A percentile compares a stretch with the other conserved stretches of the same genome.
Evolutionary conservation across 345 rosid species (phyloP).

Genomic region (Trapa incisa): DNA sequence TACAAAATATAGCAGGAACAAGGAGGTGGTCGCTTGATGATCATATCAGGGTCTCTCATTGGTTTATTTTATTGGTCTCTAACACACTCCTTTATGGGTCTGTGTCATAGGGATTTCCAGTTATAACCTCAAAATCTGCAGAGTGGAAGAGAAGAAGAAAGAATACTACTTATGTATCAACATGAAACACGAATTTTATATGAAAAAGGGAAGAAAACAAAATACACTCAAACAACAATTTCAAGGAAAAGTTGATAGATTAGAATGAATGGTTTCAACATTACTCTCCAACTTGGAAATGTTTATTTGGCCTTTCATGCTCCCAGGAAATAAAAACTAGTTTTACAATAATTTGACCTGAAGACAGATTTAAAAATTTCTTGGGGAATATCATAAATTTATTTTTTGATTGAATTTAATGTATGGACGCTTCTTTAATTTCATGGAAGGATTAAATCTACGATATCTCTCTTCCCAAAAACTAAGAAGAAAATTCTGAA

Average conservation of each 20-base stretch:
- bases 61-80: conserved; percentile 8
- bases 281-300: too few species aligned
- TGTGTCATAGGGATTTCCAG: background rate
- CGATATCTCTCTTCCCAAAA: too few species aligned
- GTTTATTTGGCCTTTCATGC: background rate
- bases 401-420: background rate
- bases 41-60: conserved; percentile 57
- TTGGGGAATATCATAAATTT: background rate
- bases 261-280: background rate
- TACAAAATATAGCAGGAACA: conserved; percentile 22
- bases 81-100: conserved; percentile 2
- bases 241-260: background rate
- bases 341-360: background rate
- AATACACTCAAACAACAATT: conserved; percentile 53
- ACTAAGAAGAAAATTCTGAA: too few species aligned
- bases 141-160: background rate
- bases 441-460: too few species aligned
- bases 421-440: background rate
- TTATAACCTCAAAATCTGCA: conserved; percentile 13
- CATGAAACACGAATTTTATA: background rate
- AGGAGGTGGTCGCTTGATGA: conserved; percentile 14
- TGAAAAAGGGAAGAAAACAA: background rate
- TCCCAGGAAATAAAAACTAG: background rate
- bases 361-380: background rate
- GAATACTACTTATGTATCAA: conserved; percentile 7